These are phyloP conservation scores for Fusarium pseudoanthophilum DNA, from an alignment of 2,329 filamentous ascomycete species.

Conservation along the genomic window DNA sequence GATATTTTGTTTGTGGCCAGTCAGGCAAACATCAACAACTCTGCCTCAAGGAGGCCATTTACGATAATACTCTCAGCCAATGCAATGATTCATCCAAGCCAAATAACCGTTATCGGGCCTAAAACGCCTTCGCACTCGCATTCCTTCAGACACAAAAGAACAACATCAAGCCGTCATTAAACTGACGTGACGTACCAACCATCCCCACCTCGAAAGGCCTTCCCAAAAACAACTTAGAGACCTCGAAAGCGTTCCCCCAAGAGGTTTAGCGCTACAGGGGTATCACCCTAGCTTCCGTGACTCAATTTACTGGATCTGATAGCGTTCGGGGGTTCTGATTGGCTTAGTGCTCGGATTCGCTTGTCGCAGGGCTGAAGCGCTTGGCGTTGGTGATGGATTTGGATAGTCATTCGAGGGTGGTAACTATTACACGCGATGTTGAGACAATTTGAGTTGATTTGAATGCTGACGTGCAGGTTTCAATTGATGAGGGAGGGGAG, in stretches of 20 bases:
- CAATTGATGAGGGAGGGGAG: neutral
- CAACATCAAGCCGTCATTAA: conserved; percentile 27
- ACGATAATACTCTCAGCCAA: too few relatives aligned
- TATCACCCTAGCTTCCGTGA: conserved; percentile 7
- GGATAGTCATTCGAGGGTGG: neutral
- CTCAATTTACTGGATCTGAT: conserved; percentile 5
- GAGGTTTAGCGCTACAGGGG: neutral
- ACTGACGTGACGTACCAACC: conserved; percentile 22
- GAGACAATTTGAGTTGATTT: neutral
- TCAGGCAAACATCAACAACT: too few relatives aligned
- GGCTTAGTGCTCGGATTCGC: conserved; percentile 20
- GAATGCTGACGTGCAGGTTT: neutral
- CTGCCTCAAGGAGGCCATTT: too few relatives aligned
- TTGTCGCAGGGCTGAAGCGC: conserved; percentile 27
- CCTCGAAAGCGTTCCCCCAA: conserved; percentile 2
- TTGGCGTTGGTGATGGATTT: neutral
- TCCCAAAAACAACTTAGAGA: conserved; percentile 20
- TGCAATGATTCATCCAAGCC: neutral
- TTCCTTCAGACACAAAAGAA: neutral
- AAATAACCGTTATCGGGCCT: neutral
- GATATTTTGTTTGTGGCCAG: neutral
- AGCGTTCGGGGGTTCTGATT: neutral
- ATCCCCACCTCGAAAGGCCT: conserved; percentile 21
- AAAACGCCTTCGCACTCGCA: conserved; percentile 7
- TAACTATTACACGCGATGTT: neutral